A percentile compares a stretch with the other conserved stretches of the same genome.
phyloP scores from a whole-genome alignment of 2,329 filamentous ascomycete genomes.

The Ciborinia camelliae region DNA sequence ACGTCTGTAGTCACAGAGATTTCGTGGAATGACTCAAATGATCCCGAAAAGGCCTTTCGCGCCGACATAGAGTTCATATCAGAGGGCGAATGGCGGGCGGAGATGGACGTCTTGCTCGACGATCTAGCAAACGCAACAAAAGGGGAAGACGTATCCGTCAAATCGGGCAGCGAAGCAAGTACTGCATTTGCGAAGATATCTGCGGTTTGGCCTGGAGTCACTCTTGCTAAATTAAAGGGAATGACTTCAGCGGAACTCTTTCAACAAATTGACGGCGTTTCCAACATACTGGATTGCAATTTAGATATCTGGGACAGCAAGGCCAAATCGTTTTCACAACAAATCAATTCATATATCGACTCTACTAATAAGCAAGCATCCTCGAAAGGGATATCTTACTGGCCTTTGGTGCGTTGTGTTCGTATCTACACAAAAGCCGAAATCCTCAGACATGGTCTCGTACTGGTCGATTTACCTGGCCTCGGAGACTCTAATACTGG shows the following conservation, averaged over 20 bases:
- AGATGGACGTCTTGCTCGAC: neutral
- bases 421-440: neutral
- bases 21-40: conserved; percentile 5
- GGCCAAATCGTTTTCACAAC: neutral
- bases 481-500: conserved; percentile 10
- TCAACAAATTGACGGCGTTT: neutral
- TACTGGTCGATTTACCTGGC: conserved; percentile 1
- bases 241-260: neutral
- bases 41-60: neutral
- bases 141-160: neutral
- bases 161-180: neutral
- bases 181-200: conserved; percentile 1
- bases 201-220: neutral
- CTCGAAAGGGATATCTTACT: neutral
- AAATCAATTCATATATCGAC: neutral
- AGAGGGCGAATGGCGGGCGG: neutral
- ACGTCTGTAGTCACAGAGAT: conserved; percentile 10
- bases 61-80: conserved; percentile 12
- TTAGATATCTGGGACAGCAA: neutral
- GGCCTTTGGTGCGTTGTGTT: conserved; percentile 13
- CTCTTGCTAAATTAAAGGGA: neutral
- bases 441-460: neutral
- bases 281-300: neutral
- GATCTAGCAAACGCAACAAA: neutral
- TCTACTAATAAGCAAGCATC: neutral